These are phyloP conservation scores for Teratosphaeria destructans DNA, from an alignment of 2,329 filamentous ascomycete genomes.

Conservation along the genomic window DNA sequence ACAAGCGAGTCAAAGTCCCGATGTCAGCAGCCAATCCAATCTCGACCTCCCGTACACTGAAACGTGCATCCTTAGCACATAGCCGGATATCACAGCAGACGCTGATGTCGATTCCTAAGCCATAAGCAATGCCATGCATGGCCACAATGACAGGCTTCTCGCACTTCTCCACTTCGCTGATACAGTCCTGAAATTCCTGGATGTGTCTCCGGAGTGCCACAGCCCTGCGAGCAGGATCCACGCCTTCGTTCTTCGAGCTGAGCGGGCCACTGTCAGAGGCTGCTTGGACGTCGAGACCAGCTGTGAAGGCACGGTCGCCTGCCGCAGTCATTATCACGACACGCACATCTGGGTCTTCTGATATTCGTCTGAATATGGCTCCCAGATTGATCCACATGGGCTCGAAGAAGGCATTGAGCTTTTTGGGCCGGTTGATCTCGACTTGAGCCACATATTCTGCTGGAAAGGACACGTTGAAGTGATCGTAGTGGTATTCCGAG, in stretches of 20 bases:
- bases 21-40: constrained; percentile 73
- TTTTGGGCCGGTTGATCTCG: constrained; percentile 76
- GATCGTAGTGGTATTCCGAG: constrained; percentile 16
- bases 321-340: constrained; percentile 70
- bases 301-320: constrained; percentile 74
- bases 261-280: constrained; percentile 8
- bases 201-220: constrained; percentile 54
- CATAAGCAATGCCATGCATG: constrained; percentile 67
- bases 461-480: constrained; percentile 68
- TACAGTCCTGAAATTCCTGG: constrained; percentile 67
- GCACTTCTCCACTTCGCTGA: constrained; percentile 69
- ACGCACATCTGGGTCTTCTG: constrained; percentile 60
- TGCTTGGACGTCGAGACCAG: constrained; percentile 64
- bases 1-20: constrained; percentile 62
- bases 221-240: constrained; percentile 21
- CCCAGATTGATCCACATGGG: constrained; percentile 79
- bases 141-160: constrained; percentile 83
- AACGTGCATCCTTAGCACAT: constrained; percentile 43
- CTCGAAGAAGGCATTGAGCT: constrained; percentile 80
- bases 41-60: constrained; percentile 73
- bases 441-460: constrained; percentile 71
- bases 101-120: constrained; percentile 61
- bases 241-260: neutral
- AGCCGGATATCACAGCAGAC: constrained; percentile 63
- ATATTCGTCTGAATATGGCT: constrained; percentile 60